Base-by-base conservation (phyloP, 2,329 filamentous ascomycete genomes). In the Trichothecium sympodiale region DNA sequence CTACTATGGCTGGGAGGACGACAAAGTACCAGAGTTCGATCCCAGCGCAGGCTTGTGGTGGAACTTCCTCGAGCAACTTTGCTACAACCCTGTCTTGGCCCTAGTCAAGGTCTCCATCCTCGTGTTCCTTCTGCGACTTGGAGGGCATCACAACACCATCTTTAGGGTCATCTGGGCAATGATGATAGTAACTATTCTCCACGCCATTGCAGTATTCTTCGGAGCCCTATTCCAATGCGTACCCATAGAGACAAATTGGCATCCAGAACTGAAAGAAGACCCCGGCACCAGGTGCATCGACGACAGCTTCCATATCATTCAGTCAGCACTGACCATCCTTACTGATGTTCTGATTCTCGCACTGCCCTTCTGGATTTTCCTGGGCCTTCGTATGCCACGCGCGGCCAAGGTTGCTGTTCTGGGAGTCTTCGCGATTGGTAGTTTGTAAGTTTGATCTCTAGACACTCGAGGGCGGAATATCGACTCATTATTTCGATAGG, bases 51-150 rank as follows among this genome's bases (percentile, higher is more conserved):
- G 41, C 12, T 41, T 49, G 37, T 43, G 49, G 38, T 60, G 52
- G 52, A 56, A 55, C 43, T 64, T 56, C 29, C 43, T 56, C 14
- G 55, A 57, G 26, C 56, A 64, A 30, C 45, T 64, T 8, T 46
- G 62, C 3, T 67, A 67, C 49, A 67, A 64, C 35, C 63, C 64
- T 0, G 60, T 66, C 31, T 44, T 67, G 3, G 60, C 61, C 4
- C 50, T 67, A 8, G 56, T 65, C 38, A 67, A 67, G 44, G 54
- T 56, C 2, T 67, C 64, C 0, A 51, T 65, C 14, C 52, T 67
- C 4, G 41, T 67, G n/a, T 64, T 66, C 39, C 52, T 66, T n/a
- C 51, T 62, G 14, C 60, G 61, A 1, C 53, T 67, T 1, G 54
- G 57, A 33, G 46, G 57, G 26, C 47, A 59, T 38, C 56, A 57